Evolutionary conservation across 768 basidiomycete species (phyloP), one percentile per base, ranked within the genome.

Genomic region (Suillus decipiens): DNA sequence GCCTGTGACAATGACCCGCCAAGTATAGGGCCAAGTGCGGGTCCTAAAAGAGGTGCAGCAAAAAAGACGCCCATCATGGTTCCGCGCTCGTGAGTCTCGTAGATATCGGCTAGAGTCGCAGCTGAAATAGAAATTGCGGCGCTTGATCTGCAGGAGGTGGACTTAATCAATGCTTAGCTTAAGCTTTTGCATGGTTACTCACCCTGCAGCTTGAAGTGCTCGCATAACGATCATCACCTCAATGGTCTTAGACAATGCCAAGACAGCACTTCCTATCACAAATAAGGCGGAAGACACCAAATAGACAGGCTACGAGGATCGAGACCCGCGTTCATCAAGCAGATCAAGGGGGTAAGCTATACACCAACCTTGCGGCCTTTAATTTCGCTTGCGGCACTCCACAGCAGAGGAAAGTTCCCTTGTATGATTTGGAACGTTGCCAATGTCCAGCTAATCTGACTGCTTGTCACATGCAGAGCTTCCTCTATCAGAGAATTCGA

Each of bases 1-100:
- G 78, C 82, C 60, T 86, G 79, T 0, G 90, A 87, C 4, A 93
- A 75, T 3, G 76, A 81, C 0, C 92, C 91, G 3, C 92, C 92
- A 48, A 92, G 66, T 22, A 93, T 81, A 6, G 90, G 89, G 0
- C 89, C 91, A 3, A 91, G 67, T n/a, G 83, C 81, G 10, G 87
- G 86, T 2, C 92, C 92, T 28, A 95, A 82, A n/a, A 93, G 82
- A 0, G 92, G 91, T 19, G 92, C 87, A 12, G 86, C 86, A 67
- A 89, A 93, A 74, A 88, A 94, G 6, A 92, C 78, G 0, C 93
- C 93, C 84, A 94, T 89, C 81, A 85, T 89, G 17, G 82, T 85
- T 5, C 93, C 93, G 59, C 92, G 81, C 70, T 92, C 88, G 15
- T 81, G 78, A 0, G 89, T 84, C 33, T 92, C 90, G 67, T 85